Evolutionary conservation across 768 basidiomycete genomes (phyloP).

Genomic region (Atractiella rhizophila): DNA sequence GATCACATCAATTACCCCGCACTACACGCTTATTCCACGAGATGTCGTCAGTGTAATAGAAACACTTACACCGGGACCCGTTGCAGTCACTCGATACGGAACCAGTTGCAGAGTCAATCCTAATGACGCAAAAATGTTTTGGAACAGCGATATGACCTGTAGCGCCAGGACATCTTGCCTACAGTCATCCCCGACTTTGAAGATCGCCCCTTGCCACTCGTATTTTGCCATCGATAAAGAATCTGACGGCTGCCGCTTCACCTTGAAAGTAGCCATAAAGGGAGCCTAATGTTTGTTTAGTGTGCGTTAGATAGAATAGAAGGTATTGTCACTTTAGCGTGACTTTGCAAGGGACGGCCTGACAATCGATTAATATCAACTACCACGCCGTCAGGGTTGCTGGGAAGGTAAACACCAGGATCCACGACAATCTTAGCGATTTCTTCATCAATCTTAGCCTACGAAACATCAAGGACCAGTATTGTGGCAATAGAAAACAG

Average conservation of each 20-base stretch:
- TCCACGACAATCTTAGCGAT: conserved; percentile 89
- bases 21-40: conserved; percentile 28
- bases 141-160: conserved; percentile 98
- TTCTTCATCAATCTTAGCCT: conserved; percentile 95
- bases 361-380: conserved; percentile 95
- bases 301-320: not conserved
- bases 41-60: not conserved
- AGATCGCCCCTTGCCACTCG: conserved; percentile 81
- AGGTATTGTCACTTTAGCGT: conserved; percentile 49
- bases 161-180: conserved; percentile 93
- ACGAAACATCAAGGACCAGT: not conserved
- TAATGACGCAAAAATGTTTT: conserved; percentile 74
- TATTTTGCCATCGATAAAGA: not conserved
- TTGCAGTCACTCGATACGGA: conserved; percentile 91
- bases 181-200: conserved; percentile 99
- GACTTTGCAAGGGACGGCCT: conserved; percentile 81
- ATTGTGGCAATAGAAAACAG: conserved; percentile 2
- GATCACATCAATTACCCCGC: conserved; percentile 93
- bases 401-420: conserved; percentile 86
- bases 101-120: conserved; percentile 76
- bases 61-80: conserved; percentile 62
- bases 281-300: conserved; percentile 42
- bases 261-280: conserved; percentile 99
- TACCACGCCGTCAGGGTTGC: conserved; percentile 86
- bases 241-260: conserved; percentile 20